Evolutionary conservation across 2,329 filamentous ascomycete genomes (phyloP), one percentile per base, ranked within the genome.

Genomic region (Xylariaceae sp.): DNA sequence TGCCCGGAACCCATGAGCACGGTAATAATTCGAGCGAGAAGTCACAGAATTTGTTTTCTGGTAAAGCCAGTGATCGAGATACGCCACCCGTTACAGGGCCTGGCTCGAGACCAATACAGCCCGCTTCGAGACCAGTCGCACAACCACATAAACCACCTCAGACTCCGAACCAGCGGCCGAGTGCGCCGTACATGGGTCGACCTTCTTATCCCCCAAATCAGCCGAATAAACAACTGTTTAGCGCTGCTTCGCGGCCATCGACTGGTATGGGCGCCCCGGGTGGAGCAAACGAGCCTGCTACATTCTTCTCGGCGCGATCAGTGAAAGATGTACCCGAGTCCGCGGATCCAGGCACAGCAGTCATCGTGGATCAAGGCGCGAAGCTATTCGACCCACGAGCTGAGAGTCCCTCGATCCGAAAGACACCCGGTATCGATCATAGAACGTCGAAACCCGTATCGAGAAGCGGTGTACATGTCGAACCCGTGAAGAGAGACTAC

Each of bases 391-490:
- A 92, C 66, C 88, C 88, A 2, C 86, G 86, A 59, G 81, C 85
- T 4, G 88, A 92, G 68, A 90, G 87, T 62, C 92, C 92, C 0
- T 94, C 92, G 0, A 92, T 96, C 69, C 85, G 90, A 62, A 92
- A 93, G 71, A 97, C 93, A 0, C 88, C 89, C 0, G 92, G 92
- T 2, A 82, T 97, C 45, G 91, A 97, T 68, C 90, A 95, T 69
- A 85, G 77, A 18, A 87, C 84, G 55, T 92, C 89, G 3, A 87
- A 88, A 55, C 90, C 92, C 0, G 76, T 96, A 1, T 82, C 81
- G 3, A 82, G 81, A 62, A 80, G 78, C 51, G 75, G 79, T 0
- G 77, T 82, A 63, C 82, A 86, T 59, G 76, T 84, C 0, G 71
- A 79, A 0, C 77, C 80, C 1, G 39, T 65, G 1, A 69, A 71